phyloP scores from a whole-genome alignment of 1,284 basidiomycete species.

The Ustilago shanxiensis region DNA sequence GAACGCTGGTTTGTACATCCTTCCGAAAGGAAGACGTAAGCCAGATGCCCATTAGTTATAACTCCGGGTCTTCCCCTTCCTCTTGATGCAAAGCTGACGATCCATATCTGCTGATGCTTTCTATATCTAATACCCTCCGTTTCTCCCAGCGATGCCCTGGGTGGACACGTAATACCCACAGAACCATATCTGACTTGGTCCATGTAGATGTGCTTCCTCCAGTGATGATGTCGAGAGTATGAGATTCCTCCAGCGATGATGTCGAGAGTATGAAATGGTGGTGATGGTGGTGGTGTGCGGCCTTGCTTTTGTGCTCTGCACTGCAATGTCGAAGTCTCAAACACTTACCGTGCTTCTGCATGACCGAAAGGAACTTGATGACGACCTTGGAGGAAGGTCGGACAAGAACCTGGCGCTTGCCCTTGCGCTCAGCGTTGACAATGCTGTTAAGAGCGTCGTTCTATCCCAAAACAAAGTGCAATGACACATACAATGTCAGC shows the following conservation, averaged over 20 bases:
- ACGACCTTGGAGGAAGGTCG: slow-evolving; percentile 70
- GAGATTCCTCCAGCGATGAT: too few species aligned
- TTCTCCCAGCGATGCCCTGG: too few species aligned
- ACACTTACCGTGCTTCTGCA: slow-evolving; percentile 71
- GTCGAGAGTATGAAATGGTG: too few species aligned
- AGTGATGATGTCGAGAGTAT: too few species aligned
- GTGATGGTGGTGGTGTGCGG: not conserved
- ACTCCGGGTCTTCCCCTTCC: slow-evolving; percentile 51
- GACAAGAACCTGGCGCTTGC: slow-evolving; percentile 70
- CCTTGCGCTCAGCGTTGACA: slow-evolving; percentile 70
- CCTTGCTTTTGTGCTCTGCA: slow-evolving; percentile 10
- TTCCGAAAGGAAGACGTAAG: slow-evolving; percentile 14
- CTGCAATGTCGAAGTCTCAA: not conserved
- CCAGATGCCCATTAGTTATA: slow-evolving; percentile 69
- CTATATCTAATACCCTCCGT: not conserved
- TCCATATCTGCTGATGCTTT: not conserved
- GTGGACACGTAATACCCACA: too few species aligned
- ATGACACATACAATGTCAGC: slow-evolving; percentile 6
- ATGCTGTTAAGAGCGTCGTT: slow-evolving; percentile 70
- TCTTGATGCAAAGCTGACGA: too few species aligned
- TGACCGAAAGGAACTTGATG: slow-evolving; percentile 70
- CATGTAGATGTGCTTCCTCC: too few species aligned
- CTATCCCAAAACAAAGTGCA: slow-evolving; percentile 21
- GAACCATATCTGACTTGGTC: too few species aligned
- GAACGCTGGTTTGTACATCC: slow-evolving; percentile 52